phyloP scores from a whole-genome alignment of 2,329 filamentous ascomycete species.

The Coleophoma cylindrospora region DNA sequence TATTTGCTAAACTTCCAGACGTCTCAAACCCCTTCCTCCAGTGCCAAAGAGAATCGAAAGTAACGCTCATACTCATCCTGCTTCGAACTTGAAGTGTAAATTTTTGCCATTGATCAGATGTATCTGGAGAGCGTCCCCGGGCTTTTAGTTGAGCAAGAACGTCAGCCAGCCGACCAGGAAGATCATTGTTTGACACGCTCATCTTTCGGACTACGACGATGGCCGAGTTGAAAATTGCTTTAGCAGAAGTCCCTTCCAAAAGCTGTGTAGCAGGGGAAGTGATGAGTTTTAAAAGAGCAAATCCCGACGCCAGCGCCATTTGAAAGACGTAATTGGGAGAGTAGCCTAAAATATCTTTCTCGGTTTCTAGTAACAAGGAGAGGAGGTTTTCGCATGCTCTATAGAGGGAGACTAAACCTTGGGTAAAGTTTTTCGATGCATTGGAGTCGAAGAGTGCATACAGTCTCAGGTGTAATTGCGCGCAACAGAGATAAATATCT shows the following conservation, averaged over 20 bases:
- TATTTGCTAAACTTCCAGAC: not conserved
- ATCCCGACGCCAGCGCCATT: slow-evolving; percentile 72
- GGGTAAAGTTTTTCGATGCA: not conserved
- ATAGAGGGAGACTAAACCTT: not conserved
- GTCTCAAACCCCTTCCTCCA: slow-evolving; percentile 7
- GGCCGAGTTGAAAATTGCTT: slow-evolving; percentile 1
- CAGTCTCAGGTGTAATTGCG: slow-evolving; percentile 1
- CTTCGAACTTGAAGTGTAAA: slow-evolving; percentile 1
- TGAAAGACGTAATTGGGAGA: slow-evolving; percentile 72
- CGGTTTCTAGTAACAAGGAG: not conserved
- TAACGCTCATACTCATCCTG: slow-evolving; percentile 7
- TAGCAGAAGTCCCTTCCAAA: slow-evolving; percentile 28
- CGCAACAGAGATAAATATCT: not conserved
- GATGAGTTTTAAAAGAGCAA: slow-evolving; percentile 69
- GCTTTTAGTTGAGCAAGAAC: slow-evolving; percentile 4
- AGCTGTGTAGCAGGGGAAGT: slow-evolving; percentile 66
- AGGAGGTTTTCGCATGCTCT: not conserved
- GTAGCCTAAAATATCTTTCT: slow-evolving; percentile 45
- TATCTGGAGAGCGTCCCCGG: not conserved
- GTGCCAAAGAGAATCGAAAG: slow-evolving; percentile 4
- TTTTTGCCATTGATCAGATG: not conserved
- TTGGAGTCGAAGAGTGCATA: not conserved
- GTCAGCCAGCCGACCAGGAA: slow-evolving; percentile 4
- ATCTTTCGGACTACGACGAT: slow-evolving; percentile 1
- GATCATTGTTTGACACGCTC: slow-evolving; percentile 6